Evolutionary conservation across 2,329 filamentous ascomycete genomes (phyloP).

Genomic region (Colletotrichum lentis): DNA sequence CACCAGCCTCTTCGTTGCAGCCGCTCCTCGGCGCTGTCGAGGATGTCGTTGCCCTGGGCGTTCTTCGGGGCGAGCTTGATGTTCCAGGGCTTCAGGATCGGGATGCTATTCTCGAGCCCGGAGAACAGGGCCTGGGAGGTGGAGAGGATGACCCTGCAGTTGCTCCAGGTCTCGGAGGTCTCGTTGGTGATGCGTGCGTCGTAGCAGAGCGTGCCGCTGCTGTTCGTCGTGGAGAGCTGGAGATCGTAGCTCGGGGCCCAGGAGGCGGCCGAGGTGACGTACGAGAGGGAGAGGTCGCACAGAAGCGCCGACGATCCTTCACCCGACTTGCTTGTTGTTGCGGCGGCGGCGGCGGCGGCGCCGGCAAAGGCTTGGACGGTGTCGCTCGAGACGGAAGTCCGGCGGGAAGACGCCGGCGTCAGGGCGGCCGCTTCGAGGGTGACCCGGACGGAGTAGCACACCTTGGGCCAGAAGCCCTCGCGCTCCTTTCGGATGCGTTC

Average conservation of each 20-base stretch:
- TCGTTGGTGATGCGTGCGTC: constrained; percentile 69
- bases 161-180: constrained; percentile 70
- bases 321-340: constrained; percentile 46
- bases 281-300: constrained; percentile 64
- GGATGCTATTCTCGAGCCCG: constrained; percentile 63
- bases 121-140: constrained; percentile 69
- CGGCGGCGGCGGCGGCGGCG: too few species aligned
- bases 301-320: constrained; percentile 37
- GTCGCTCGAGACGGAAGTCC: constrained; percentile 62
- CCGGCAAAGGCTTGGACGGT: constrained; percentile 56
- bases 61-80: constrained; percentile 56
- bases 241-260: constrained; percentile 71
- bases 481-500: constrained; percentile 54
- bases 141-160: constrained; percentile 67
- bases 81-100: constrained; percentile 64
- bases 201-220: constrained; percentile 64
- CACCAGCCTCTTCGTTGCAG: constrained; percentile 46
- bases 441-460: constrained; percentile 59
- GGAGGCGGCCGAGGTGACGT: constrained; percentile 64
- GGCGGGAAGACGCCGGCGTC: constrained; percentile 58
- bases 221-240: constrained; percentile 64
- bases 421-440: constrained; percentile 57
- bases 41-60: constrained; percentile 42
- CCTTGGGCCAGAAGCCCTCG: constrained; percentile 59
- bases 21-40: constrained; percentile 52